A percentile compares a stretch with the other conserved stretches of the same genome.
Conservation (phyloP, 2,329 filamentous ascomycete genomes). For the Remersonia thermophila region DNA sequence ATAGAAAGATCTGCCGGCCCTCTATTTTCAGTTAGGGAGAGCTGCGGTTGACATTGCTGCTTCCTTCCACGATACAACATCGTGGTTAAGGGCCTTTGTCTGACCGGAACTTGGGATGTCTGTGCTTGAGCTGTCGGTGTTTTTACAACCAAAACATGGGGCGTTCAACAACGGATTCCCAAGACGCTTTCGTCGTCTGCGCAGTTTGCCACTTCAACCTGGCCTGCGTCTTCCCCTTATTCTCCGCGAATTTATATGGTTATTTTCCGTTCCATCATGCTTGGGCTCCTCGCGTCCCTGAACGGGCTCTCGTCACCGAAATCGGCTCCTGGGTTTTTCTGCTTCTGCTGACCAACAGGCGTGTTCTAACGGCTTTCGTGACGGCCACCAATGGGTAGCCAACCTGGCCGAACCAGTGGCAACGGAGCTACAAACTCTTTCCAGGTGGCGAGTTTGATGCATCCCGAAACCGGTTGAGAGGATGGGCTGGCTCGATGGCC, state of each 20-base stretch:
- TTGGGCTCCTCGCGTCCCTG: too few species aligned
- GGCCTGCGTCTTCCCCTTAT: constrained; percentile 33
- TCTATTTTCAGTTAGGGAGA: constrained; percentile 11
- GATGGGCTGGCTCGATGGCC: too few species aligned
- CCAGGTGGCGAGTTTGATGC: too few species aligned
- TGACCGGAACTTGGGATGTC: constrained; percentile 47
- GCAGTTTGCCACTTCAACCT: constrained; percentile 54
- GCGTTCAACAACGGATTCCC: constrained; percentile 63
- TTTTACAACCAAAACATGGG: constrained; percentile 78
- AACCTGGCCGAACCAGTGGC: too few species aligned
- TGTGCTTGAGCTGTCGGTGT: constrained; percentile 60
- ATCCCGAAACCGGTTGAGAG: too few species aligned
- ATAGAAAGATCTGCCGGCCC: constrained; percentile 19
- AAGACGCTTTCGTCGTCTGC: constrained; percentile 49
- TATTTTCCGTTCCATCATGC: constrained; percentile 15
- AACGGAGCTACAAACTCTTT: too few species aligned
- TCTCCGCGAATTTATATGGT: constrained; percentile 15
- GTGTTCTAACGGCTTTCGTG: too few species aligned
- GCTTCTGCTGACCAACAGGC: too few species aligned
- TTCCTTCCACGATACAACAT: constrained; percentile 63
- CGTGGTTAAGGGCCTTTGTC: constrained; percentile 36
- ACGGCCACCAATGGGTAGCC: too few species aligned
- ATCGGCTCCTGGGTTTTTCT: too few species aligned
- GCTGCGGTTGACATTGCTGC: constrained; percentile 21
- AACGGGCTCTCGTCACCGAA: too few species aligned